These are phyloP conservation scores for Saccharata proteae DNA, from an alignment of 2,329 filamentous ascomycete species.

Conservation along the genomic window DNA sequence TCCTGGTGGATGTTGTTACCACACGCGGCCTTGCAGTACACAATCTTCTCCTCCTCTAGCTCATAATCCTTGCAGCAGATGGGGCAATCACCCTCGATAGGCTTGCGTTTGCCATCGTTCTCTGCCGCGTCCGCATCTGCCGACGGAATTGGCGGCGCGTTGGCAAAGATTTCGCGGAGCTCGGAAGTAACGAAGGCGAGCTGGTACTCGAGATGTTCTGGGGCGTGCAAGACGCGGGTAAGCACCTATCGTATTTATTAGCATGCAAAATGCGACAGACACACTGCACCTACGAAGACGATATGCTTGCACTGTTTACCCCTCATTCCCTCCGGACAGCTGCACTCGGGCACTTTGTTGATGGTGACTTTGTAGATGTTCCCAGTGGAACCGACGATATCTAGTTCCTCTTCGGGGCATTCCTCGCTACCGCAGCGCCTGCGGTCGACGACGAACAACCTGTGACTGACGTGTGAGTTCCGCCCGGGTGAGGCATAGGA, in stretches of 20 bases:
- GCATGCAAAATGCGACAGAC: background rate
- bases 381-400: conserved; percentile 48
- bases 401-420: conserved; percentile 39
- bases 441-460: conserved; percentile 45
- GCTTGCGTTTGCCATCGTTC: conserved; percentile 41
- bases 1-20: conserved; percentile 43
- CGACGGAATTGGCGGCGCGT: conserved; percentile 38
- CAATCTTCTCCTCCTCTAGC: conserved; percentile 22
- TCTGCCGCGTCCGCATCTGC: conserved; percentile 22
- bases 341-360: conserved; percentile 38
- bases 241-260: conserved; percentile 31
- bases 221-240: conserved; percentile 45
- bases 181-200: conserved; percentile 48
- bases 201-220: conserved; percentile 44
- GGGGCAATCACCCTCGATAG: conserved; percentile 49
- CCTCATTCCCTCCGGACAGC: conserved; percentile 42
- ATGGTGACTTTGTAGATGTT: conserved; percentile 50
- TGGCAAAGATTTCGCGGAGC: conserved; percentile 42
- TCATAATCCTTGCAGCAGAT: conserved; percentile 49
- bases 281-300: conserved; percentile 36
- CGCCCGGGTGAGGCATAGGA: no score
- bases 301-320: conserved; percentile 55
- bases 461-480: no score
- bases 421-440: conserved; percentile 31
- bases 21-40: conserved; percentile 43